These are phyloP conservation scores for Erigeron canadensis DNA, from an alignment of 129 eudicot species.

Conservation along the genomic window DNA sequence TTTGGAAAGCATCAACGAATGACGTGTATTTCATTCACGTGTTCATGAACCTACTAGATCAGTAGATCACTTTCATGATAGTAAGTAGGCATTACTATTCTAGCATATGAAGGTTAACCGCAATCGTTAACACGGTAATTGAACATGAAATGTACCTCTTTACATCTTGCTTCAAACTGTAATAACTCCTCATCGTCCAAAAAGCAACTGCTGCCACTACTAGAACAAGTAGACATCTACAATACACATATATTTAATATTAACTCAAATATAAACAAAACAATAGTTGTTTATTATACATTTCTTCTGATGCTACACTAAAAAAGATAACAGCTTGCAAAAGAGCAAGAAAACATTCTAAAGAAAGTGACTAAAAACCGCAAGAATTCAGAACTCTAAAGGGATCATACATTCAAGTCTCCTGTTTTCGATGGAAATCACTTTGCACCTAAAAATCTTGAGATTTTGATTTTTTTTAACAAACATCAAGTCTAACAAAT, in stretches of 20 bases:
- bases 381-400: no score
- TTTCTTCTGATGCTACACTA: background rate
- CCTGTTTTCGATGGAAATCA: no score
- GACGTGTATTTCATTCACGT: background rate
- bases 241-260: background rate
- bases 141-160: conserved; percentile 50
- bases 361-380: background rate
- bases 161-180: conserved; percentile 69
- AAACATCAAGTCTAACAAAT: no score
- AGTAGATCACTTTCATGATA: background rate
- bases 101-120: background rate
- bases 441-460: no score
- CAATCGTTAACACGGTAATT: conserved; percentile 1
- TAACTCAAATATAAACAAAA: background rate
- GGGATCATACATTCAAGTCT: no score
- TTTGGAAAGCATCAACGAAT: background rate
- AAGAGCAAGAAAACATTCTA: background rate
- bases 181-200: conserved; percentile 24
- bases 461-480: no score
- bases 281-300: background rate
- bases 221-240: conserved; percentile 44
- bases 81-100: background rate
- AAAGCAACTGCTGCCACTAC: conserved; percentile 31
- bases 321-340: no score
- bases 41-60: background rate